Conservation (phyloP, 306 rosid genomes). For the Leucaena leucocephala region DNA sequence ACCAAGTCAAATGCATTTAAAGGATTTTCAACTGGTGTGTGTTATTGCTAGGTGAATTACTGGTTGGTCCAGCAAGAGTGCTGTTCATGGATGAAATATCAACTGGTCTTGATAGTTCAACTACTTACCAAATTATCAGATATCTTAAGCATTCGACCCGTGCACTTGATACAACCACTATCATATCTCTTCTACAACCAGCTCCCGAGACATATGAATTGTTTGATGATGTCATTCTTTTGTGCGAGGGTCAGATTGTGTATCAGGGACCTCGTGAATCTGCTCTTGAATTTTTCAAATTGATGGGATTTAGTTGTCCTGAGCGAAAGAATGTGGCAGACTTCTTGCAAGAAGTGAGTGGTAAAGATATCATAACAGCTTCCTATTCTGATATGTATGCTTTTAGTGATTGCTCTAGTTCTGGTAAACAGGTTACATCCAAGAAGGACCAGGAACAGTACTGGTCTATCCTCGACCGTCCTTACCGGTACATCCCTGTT, state of each 20-base stretch:
- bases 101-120: conserved; percentile 94
- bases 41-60: conserved; percentile 77
- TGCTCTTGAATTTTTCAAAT: conserved; percentile 76
- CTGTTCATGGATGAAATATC: conserved; percentile 99
- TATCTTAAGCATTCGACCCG: conserved; percentile 88
- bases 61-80: conserved; percentile 98
- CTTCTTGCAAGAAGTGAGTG: conserved; percentile 96
- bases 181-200: conserved; percentile 96
- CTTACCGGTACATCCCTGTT: conserved; percentile 75
- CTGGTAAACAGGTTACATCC: conserved; percentile 74
- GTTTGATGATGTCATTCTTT: conserved; percentile 91
- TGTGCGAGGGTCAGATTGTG: conserved; percentile 94
- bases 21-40: conserved; percentile 42
- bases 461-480: conserved; percentile 78
- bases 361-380: conserved; percentile 28
- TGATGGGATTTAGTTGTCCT: conserved; percentile 92
- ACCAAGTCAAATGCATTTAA: conserved; percentile 33
- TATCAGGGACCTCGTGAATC: conserved; percentile 88
- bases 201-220: conserved; percentile 97
- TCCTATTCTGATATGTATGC: conserved; percentile 21
- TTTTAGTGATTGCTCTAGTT: conserved; percentile 36
- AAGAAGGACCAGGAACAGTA: conserved; percentile 99
- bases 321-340: conserved; percentile 95
- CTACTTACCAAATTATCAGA: conserved; percentile 88
- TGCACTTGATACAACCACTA: conserved; percentile 88